Base-by-base conservation (phyloP, 2,329 filamentous ascomycete species). In the Stromatinia cepivora region DNA sequence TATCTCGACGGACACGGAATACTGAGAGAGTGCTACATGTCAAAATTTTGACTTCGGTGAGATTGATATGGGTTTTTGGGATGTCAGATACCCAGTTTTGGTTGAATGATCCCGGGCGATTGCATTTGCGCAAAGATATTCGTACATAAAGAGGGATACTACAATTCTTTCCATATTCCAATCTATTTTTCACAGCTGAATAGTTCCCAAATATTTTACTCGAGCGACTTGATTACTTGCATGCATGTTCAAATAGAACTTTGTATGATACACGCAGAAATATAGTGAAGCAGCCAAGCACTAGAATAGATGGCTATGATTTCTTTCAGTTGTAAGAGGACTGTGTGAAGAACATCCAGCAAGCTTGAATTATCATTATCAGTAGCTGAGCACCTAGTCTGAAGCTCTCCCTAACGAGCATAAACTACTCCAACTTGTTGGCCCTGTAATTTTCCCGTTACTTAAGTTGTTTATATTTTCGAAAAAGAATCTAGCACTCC, bases 21-120 rank as follows among this genome's bases (percentile, higher is more conserved):
- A 84, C 28, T 81, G 88, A 74, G 83, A 86, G 46, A 81, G 81
- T 58, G 87, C 89, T 72, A 91, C 90, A 79, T 83, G 88, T 71
- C 82, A 86, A 61, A 83, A 81, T 75, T 82, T 89, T 72, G 86
- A 34, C 22, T 36, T 15, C 15, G 36, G 53, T 31, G 22, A 58
- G 28, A 48, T 46, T 46, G 36, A 36, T 66, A 50, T 31, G 0
- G 6, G 13, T 6, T 59, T 17, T 50, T 58, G 31, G 11, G 31
- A 28, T 46, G 53, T 15, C 20, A 39, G 20, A 50, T 59, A 59
- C 42, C 42, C 53, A 36, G 22, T 6, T 22, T 15, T 22, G 17
- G 22, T 39, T 45, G 13, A 2, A 28, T 52, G n/a, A 28, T 52
- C 15, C n/a, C 42, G 28, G 17, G 28, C 17, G 3, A 31, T 20